Conservation (phyloP, 495 filamentous ascomycete species). For the Chaetomidium leptoderma region DNA sequence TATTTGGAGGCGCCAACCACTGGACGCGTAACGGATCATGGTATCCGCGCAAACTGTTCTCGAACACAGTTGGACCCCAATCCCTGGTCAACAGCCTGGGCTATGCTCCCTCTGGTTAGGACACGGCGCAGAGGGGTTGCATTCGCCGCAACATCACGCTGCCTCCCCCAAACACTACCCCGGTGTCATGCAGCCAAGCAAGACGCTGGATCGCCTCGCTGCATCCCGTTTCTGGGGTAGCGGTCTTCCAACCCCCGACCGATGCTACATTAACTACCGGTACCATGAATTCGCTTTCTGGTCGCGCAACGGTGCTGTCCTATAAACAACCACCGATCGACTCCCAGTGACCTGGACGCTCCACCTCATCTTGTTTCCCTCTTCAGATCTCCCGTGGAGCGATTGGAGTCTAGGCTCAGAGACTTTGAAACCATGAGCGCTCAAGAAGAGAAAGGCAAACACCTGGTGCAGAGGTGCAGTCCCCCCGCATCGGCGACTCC, state of each 20-base stretch:
- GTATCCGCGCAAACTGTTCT: background rate
- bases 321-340: too few species aligned
- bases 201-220: background rate
- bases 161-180: background rate
- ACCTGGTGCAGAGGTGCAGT: constrained; percentile 1
- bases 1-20: background rate
- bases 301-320: too few species aligned
- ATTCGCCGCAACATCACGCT: background rate
- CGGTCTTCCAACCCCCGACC: too few species aligned
- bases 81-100: background rate
- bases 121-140: background rate
- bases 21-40: background rate
- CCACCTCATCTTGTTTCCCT: background rate
- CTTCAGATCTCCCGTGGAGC: background rate
- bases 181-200: background rate
- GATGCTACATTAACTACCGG: background rate
- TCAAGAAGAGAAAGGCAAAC: background rate
- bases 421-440: background rate
- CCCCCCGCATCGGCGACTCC: background rate
- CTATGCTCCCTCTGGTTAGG: background rate
- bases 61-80: background rate
- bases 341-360: background rate
- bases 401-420: too few species aligned
- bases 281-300: too few species aligned
- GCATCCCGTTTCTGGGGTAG: background rate